These are phyloP conservation scores for Colletotrichum zoysiae DNA, from an alignment of 2,329 filamentous ascomycete genomes.

Conservation along the genomic window DNA sequence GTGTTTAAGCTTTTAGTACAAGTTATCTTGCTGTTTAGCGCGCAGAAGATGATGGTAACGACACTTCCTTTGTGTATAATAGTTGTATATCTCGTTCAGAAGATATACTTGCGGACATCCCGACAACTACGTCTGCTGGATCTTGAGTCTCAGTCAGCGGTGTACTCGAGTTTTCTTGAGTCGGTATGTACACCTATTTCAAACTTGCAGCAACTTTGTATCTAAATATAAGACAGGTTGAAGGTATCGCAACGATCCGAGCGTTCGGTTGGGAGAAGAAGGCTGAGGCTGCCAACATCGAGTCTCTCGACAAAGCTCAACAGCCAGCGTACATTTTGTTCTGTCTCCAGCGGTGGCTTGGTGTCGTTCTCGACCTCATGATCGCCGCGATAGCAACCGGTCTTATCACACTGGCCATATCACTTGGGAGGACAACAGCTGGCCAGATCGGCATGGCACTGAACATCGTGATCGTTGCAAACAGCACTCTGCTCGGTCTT, in stretches of 20 bases:
- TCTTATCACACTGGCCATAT: constrained; percentile 59
- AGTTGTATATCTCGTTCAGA: constrained; percentile 50
- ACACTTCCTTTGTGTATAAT: constrained; percentile 45
- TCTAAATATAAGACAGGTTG: constrained; percentile 43
- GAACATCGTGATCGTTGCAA: constrained; percentile 45
- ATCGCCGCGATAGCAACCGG: constrained; percentile 61
- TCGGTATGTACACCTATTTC: constrained; percentile 44
- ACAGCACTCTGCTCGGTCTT: constrained; percentile 48
- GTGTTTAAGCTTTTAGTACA: constrained; percentile 32
- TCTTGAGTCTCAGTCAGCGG: constrained; percentile 56
- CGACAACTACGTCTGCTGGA: constrained; percentile 58
- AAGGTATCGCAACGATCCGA: constrained; percentile 63
- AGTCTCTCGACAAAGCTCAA: constrained; percentile 66
- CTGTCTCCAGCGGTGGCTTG: constrained; percentile 69
- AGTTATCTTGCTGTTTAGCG: background rate
- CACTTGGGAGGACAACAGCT: constrained; percentile 29
- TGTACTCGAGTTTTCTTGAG: constrained; percentile 59
- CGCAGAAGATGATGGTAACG: constrained; percentile 44
- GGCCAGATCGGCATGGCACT: constrained; percentile 44
- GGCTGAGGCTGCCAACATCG: constrained; percentile 58
- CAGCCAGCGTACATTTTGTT: constrained; percentile 68
- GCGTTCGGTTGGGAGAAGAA: constrained; percentile 66
- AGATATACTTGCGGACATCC: constrained; percentile 57
- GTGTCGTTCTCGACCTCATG: constrained; percentile 63
- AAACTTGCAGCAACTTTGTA: no score